Evolutionary conservation across 192 early-diverging fungal species (phyloP).

Genomic region (Geranomyces michiganensis): DNA sequence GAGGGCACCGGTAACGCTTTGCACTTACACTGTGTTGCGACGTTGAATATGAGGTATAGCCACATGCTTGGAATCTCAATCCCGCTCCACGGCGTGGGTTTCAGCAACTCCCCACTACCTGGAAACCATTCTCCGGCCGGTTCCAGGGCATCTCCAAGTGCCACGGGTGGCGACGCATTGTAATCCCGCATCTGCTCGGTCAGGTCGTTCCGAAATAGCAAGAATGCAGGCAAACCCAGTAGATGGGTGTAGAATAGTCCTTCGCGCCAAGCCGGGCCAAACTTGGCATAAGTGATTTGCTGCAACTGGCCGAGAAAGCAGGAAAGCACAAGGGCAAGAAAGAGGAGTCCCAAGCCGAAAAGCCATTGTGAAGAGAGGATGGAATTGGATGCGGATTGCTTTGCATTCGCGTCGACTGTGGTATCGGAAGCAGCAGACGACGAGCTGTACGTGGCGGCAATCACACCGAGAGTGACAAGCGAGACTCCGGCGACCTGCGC

Average conservation of each 20-base stretch:
- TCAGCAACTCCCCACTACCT: slow-evolving; percentile 6
- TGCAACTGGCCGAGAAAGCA: slow-evolving; percentile 83
- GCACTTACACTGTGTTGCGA: slow-evolving; percentile 79
- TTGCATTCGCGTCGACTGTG: not conserved
- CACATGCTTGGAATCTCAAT: slow-evolving; percentile 67
- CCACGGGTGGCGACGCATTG: slow-evolving; percentile 55
- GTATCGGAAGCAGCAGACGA: not conserved
- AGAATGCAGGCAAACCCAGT: slow-evolving; percentile 79
- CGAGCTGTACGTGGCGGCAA: slow-evolving; percentile 65
- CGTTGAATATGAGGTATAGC: slow-evolving; percentile 71
- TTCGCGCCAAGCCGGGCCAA: slow-evolving; percentile 84
- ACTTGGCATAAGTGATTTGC: slow-evolving; percentile 75
- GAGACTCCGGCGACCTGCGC: slow-evolving; percentile 64
- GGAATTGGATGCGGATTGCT: not conserved
- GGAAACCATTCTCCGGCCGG: slow-evolving; percentile 14
- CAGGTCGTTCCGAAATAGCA: slow-evolving; percentile 74
- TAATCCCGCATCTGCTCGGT: slow-evolving; percentile 54
- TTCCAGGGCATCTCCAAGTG: slow-evolving; percentile 21
- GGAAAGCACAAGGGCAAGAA: slow-evolving; percentile 73
- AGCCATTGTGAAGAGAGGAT: slow-evolving; percentile 50
- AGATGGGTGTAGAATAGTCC: slow-evolving; percentile 87
- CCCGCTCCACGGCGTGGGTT: slow-evolving; percentile 37
- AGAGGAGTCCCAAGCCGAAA: slow-evolving; percentile 70
- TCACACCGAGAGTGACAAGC: slow-evolving; percentile 77
- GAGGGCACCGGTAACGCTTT: too few species aligned